Conservation (phyloP, 805 yeast genomes). For the Hanseniaspora nectarophila region DNA sequence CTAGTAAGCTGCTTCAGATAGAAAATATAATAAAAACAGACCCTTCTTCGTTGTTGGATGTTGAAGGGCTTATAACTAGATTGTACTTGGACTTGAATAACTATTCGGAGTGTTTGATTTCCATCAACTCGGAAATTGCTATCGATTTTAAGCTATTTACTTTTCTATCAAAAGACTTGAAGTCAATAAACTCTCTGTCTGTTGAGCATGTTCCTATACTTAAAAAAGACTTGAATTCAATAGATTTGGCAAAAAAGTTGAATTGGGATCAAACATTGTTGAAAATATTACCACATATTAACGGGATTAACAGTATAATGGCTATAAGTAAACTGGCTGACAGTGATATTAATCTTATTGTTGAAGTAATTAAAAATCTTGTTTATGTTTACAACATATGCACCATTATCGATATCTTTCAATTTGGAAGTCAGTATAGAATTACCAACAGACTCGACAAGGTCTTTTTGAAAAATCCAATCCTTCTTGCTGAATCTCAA, state of each 20-base stretch:
- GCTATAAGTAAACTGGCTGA: constrained; percentile 68
- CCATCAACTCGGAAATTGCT: constrained; percentile 77
- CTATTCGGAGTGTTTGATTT: constrained; percentile 91
- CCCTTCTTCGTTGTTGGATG: constrained; percentile 10
- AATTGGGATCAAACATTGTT: constrained; percentile 97
- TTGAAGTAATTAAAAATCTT: constrained; percentile 80
- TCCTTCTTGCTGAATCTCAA: constrained; percentile 73
- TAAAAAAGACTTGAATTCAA: constrained; percentile 57
- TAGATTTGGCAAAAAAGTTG: constrained; percentile 50
- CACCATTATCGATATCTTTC: constrained; percentile 73
- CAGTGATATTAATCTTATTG: constrained; percentile 65
- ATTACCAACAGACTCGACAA: constrained; percentile 67
- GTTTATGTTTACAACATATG: constrained; percentile 74
- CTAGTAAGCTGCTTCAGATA: not conserved
- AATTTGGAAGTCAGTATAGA: constrained; percentile 77
- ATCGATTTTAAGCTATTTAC: constrained; percentile 93
- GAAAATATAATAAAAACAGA: not conserved
- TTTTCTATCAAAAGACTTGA: constrained; percentile 39
- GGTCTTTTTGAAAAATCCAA: constrained; percentile 48
- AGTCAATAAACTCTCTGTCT: constrained; percentile 63
- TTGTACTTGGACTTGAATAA: constrained; percentile 88
- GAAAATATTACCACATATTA: constrained; percentile 69
- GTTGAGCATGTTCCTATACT: constrained; percentile 85
- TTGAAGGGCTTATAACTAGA: constrained; percentile 66
- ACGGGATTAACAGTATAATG: constrained; percentile 76